A percentile compares a stretch with the other conserved stretches of the same genome.
Conservation (phyloP, 208 protist species). For the Acanthamoeba healyi region DNA sequence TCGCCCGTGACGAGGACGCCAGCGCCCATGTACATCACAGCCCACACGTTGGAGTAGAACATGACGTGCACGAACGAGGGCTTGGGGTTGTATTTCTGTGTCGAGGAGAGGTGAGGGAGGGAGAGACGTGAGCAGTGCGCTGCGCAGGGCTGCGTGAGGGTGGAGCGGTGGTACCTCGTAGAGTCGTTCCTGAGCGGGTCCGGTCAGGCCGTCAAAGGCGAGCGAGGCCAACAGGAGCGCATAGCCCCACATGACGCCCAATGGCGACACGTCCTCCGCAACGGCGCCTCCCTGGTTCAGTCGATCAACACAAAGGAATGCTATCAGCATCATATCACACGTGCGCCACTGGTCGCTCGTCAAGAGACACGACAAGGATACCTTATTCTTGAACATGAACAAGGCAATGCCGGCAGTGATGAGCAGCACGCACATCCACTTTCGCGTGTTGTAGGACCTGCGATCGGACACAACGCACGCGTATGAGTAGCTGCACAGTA, state of each 20-base stretch:
- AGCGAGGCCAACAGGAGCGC: conserved; percentile 16
- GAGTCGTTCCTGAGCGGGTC: conserved; percentile 50
- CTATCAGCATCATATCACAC: too few relatives aligned
- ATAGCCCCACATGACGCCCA: conserved; percentile 5
- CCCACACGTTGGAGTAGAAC: conserved; percentile 64
- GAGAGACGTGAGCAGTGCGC: neutral
- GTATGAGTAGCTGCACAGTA: too few relatives aligned
- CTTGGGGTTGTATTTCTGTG: conserved; percentile 31
- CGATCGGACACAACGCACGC: neutral
- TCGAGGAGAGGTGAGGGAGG: neutral
- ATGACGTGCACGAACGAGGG: conserved; percentile 58
- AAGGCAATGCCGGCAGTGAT: conserved; percentile 48
- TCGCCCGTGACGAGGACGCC: conserved; percentile 31
- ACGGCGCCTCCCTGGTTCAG: neutral
- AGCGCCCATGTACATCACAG: neutral
- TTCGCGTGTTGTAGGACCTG: neutral
- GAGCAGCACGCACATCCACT: conserved; percentile 38
- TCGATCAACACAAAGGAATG: neutral
- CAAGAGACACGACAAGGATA: neutral
- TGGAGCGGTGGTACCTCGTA: neutral
- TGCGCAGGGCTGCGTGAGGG: neutral
- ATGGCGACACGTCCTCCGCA: neutral
- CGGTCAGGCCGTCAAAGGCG: conserved; percentile 61
- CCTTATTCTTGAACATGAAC: conserved; percentile 56
- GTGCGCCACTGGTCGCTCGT: neutral